Evolutionary conservation across 306 rosid genomes (phyloP).

Genomic region (Begonia peltatifolia): DNA sequence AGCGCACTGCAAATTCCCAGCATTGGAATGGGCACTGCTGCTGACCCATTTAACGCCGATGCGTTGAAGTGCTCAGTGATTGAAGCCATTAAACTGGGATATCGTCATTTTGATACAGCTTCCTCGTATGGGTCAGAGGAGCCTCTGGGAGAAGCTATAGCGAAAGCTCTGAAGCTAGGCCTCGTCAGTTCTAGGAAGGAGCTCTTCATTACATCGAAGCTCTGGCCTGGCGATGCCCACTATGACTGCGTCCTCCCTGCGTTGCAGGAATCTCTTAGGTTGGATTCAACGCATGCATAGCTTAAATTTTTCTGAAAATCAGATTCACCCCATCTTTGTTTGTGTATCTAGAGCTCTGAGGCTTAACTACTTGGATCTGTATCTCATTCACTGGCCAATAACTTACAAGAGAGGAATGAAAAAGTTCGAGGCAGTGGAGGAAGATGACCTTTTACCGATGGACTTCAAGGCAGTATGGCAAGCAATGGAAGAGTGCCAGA

Average conservation of each 20-base stretch:
- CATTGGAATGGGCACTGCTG: slow-evolving; percentile 18
- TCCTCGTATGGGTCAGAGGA: slow-evolving; percentile 10
- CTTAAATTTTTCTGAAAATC: neutral
- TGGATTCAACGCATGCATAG: neutral
- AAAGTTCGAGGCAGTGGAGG: neutral
- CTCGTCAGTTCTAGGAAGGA: slow-evolving; percentile 12
- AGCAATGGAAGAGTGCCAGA: slow-evolving; percentile 20
- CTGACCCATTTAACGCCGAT: slow-evolving; percentile 3
- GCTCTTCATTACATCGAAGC: slow-evolving; percentile 15
- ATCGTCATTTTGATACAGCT: slow-evolving; percentile 20
- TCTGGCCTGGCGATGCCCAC: slow-evolving; percentile 7
- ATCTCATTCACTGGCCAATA: slow-evolving; percentile 12
- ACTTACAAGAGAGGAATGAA: slow-evolving; percentile 1
- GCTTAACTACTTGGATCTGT: slow-evolving; percentile 9
- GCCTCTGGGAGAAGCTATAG: slow-evolving; percentile 11
- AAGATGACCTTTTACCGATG: slow-evolving; percentile 13
- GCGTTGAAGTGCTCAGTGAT: slow-evolving; percentile 2
- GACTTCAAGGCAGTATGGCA: slow-evolving; percentile 16
- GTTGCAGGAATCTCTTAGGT: slow-evolving; percentile 9
- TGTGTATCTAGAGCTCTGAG: slow-evolving; percentile 1
- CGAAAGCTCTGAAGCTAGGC: slow-evolving; percentile 7
- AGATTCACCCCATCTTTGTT: too few relatives aligned
- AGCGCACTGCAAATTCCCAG: slow-evolving; percentile 5
- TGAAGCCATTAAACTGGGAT: slow-evolving; percentile 16
- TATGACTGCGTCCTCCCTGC: slow-evolving; percentile 12